Conservation (phyloP, 177 flowering plant genomes). For the Vitis hybrid region DNA sequence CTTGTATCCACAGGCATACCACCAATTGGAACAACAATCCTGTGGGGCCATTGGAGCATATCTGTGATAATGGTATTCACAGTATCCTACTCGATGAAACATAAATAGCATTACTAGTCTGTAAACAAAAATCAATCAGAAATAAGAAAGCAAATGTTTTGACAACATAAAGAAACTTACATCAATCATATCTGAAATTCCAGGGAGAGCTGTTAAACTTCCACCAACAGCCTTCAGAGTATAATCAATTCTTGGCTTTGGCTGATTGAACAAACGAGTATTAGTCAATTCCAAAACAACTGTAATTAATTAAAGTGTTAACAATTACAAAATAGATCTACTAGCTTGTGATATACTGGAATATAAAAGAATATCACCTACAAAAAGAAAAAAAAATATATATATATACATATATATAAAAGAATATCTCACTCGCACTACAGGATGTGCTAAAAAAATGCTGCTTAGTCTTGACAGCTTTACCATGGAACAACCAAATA, state of each 20-base stretch:
- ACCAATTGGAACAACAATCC: constrained; percentile 96
- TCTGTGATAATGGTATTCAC: constrained; percentile 84
- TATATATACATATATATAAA: not conserved
- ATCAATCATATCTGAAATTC: constrained; percentile 97
- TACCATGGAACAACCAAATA: no score
- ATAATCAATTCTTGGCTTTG: constrained; percentile 92
- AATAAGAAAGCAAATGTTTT: constrained; percentile 1
- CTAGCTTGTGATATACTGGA: not conserved
- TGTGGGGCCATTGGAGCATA: constrained; percentile 98
- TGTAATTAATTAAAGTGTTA: not conserved
- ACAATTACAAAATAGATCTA: constrained; percentile 2
- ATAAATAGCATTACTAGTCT: constrained; percentile 1
- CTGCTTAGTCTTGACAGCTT: no score
- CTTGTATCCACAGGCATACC: constrained; percentile 84
- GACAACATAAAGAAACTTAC: constrained; percentile 45
- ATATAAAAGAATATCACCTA: not conserved
- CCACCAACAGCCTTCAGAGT: constrained; percentile 98
- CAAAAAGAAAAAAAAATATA: not conserved
- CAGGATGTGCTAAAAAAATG: no score
- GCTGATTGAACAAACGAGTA: constrained; percentile 42
- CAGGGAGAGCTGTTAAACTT: constrained; percentile 95
- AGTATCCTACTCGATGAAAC: constrained; percentile 58
- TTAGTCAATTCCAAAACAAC: constrained; percentile 9
- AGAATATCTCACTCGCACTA: not conserved
- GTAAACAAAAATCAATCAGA: constrained; percentile 2